Conservation (phyloP, 2,329 filamentous ascomycete species). For the Dactylellina sp. region DNA sequence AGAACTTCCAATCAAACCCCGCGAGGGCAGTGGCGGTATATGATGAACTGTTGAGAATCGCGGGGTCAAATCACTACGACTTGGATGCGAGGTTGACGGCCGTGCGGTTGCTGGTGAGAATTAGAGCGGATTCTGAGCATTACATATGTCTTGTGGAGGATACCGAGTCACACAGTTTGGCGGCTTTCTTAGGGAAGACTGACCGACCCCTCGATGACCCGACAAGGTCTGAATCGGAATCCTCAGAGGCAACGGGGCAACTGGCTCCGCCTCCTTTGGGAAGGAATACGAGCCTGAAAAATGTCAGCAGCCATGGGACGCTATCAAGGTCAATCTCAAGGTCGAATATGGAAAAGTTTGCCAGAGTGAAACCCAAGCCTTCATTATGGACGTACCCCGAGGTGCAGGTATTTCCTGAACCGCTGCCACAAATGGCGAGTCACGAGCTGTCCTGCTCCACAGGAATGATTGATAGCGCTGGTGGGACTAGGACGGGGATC, state of each 20-base stretch:
- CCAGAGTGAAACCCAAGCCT: slow-evolving; percentile 63
- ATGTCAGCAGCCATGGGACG: slow-evolving; percentile 54
- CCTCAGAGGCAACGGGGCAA: slow-evolving; percentile 18
- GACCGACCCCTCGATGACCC: slow-evolving; percentile 66
- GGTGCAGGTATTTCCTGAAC: slow-evolving; percentile 69
- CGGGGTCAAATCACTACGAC: slow-evolving; percentile 71
- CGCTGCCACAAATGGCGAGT: slow-evolving; percentile 67
- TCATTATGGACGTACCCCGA: slow-evolving; percentile 72
- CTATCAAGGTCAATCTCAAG: slow-evolving; percentile 61
- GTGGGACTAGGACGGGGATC: slow-evolving; percentile 55
- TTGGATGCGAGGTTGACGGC: slow-evolving; percentile 78
- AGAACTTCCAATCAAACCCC: slow-evolving; percentile 75
- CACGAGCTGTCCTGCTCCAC: slow-evolving; percentile 68
- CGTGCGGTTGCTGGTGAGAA: slow-evolving; percentile 81
- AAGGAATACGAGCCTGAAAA: slow-evolving; percentile 48
- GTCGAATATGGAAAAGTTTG: slow-evolving; percentile 62
- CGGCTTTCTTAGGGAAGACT: slow-evolving; percentile 76
- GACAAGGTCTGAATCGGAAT: slow-evolving; percentile 53
- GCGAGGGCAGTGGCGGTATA: slow-evolving; percentile 74
- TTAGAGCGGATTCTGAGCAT: slow-evolving; percentile 84
- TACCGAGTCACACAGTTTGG: slow-evolving; percentile 79
- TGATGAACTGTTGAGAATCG: slow-evolving; percentile 73
- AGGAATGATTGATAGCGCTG: slow-evolving; percentile 60
- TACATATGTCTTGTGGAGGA: slow-evolving; percentile 77
- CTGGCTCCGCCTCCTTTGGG: slow-evolving; percentile 44